A percentile compares a stretch with the other conserved stretches of the same genome.
Evolutionary conservation across 1,284 basidiomycete genomes (phyloP).

Genomic region (Rhizopogon parksii): DNA sequence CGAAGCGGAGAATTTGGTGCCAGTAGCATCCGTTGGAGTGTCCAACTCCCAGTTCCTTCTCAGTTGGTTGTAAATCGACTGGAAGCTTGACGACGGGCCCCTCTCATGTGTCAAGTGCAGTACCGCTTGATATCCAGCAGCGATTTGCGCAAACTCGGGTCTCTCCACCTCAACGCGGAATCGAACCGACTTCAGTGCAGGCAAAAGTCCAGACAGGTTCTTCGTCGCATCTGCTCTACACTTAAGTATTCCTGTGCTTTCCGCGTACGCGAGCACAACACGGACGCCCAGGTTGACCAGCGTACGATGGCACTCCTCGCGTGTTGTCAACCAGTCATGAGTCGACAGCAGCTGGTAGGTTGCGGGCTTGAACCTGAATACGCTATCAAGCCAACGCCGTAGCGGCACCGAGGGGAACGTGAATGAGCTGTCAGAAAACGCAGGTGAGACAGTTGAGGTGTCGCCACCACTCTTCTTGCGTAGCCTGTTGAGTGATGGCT

Average conservation of each 20-base stretch:
- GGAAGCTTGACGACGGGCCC: slow-evolving; percentile 76
- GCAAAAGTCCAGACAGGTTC: slow-evolving; percentile 53
- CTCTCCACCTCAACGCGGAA: slow-evolving; percentile 73
- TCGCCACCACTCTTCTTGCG: slow-evolving; percentile 36
- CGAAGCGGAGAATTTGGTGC: slow-evolving; percentile 16
- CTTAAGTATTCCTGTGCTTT: slow-evolving; percentile 57
- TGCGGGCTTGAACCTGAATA: slow-evolving; percentile 82
- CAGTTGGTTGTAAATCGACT: slow-evolving; percentile 62
- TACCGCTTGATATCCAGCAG: slow-evolving; percentile 46
- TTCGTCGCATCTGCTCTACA: slow-evolving; percentile 57
- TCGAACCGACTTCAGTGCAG: slow-evolving; percentile 55
- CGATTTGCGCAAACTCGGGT: slow-evolving; percentile 36
- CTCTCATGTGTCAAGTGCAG: slow-evolving; percentile 78
- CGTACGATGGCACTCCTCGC: slow-evolving; percentile 67
- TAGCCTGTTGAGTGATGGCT: slow-evolving; percentile 37
- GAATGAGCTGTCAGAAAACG: slow-evolving; percentile 40
- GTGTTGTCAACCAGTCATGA: slow-evolving; percentile 61
- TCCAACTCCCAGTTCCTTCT: slow-evolving; percentile 69
- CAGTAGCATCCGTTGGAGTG: slow-evolving; percentile 13
- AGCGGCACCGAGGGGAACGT: slow-evolving; percentile 45
- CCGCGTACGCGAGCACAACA: slow-evolving; percentile 59
- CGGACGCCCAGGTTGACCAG: slow-evolving; percentile 67
- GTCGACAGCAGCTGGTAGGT: slow-evolving; percentile 59
- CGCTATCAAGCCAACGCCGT: slow-evolving; percentile 81
- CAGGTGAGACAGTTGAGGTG: slow-evolving; percentile 31